Evolutionary conservation across 2,329 filamentous ascomycete genomes (phyloP).

Genomic region (Dryadomyces quercivorus): DNA sequence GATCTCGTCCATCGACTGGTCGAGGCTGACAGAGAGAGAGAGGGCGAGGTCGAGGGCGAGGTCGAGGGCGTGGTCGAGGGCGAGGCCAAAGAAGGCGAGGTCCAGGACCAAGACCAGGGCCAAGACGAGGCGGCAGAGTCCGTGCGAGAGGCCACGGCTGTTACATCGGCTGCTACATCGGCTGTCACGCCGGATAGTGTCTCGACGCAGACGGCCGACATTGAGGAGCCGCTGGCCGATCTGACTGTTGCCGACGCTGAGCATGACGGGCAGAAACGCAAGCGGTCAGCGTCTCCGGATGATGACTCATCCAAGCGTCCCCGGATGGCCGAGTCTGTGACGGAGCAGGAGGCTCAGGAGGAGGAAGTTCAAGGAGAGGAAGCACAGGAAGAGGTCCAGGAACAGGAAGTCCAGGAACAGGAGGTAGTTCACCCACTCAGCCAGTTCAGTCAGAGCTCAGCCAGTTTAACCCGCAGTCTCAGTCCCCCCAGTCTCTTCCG

Average conservation of each 20-base stretch:
- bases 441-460: not conserved
- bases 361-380: not conserved
- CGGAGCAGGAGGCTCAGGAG: not conserved
- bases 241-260: conserved; percentile 2
- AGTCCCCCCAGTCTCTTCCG: too few species aligned
- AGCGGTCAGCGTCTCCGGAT: conserved; percentile 33
- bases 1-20: conserved; percentile 56
- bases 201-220: not conserved
- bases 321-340: not conserved
- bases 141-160: not conserved
- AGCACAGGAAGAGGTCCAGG: conserved; percentile 27
- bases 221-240: not conserved
- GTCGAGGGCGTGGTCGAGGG: not conserved
- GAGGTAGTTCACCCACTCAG: not conserved
- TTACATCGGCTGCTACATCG: not conserved
- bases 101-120: too few species aligned
- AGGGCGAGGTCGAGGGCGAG: not conserved
- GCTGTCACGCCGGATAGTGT: not conserved
- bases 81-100: not conserved
- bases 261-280: conserved; percentile 41
- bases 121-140: not conserved
- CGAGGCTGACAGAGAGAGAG: conserved; percentile 4
- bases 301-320: conserved; percentile 28
- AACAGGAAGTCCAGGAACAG: not conserved
- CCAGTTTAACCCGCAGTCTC: too few species aligned